A percentile compares a stretch with the other conserved stretches of the same genome.
Evolutionary conservation across 108 stramenopile genomes (phyloP).

Genomic region (Epithemia pelagica): DNA sequence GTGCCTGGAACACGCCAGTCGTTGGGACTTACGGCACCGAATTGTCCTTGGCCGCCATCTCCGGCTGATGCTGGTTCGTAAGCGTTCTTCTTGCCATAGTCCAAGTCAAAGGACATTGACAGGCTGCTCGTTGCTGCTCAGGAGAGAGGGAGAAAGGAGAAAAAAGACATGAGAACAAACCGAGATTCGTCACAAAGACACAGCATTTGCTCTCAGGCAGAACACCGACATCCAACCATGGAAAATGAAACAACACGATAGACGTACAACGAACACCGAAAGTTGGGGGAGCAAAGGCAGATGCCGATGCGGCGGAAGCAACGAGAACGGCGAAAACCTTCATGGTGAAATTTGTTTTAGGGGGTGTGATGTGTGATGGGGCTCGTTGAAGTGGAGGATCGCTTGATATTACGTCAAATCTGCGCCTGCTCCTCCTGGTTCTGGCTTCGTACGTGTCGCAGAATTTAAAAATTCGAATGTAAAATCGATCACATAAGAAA

Average conservation of each 20-base stretch:
- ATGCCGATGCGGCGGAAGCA: slow-evolving; percentile 56
- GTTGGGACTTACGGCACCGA: slow-evolving; percentile 82
- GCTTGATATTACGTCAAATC: slow-evolving; percentile 37
- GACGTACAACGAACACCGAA: slow-evolving; percentile 76
- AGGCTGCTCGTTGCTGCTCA: not conserved
- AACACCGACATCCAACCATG: no score
- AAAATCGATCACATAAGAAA: no score
- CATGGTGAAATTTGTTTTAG: slow-evolving; percentile 25
- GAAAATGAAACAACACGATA: no score
- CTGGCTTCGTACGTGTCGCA: no score
- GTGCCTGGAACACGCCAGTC: slow-evolving; percentile 89
- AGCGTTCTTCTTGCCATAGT: slow-evolving; percentile 76
- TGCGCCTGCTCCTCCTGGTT: slow-evolving; percentile 60
- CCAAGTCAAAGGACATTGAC: slow-evolving; percentile 41
- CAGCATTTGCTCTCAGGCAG: not conserved
- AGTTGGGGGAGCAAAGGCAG: slow-evolving; percentile 74
- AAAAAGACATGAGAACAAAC: not conserved
- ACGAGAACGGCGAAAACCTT: slow-evolving; percentile 62
- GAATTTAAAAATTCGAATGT: no score
- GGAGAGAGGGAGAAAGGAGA: not conserved
- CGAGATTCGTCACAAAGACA: not conserved
- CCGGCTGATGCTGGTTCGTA: slow-evolving; percentile 68
- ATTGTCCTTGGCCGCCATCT: slow-evolving; percentile 88
- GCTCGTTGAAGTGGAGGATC: slow-evolving; percentile 10
- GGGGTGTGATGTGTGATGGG: slow-evolving; percentile 7